Evolutionary conservation across 345 rosid species (phyloP), one percentile per base, ranked within the genome.

Genomic region (Moringa oleifera): DNA sequence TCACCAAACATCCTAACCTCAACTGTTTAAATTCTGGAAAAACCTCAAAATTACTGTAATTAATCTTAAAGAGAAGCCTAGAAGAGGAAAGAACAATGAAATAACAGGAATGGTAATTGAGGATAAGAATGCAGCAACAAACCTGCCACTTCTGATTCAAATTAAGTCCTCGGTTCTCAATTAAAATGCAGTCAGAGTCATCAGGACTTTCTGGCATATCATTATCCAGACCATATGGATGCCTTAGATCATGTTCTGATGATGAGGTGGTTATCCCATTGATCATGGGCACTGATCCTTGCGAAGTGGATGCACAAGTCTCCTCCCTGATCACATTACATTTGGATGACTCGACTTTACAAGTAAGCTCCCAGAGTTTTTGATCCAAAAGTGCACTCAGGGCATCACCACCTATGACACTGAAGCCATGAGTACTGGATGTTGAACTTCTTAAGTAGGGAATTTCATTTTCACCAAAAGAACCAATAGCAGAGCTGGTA

Each of bases 371-470:
- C 61, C 64, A 76, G 64, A 88, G 85, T 77, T 90, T 93, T 68
- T 88, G 74, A 33, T 90, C 97, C 80, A 93, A 67, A 69, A 93
- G 76, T 70, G 49, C 66, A 75, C 83, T 83, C 81, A 82, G 73
- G 60, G 86, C 72, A 74, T 80, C 78, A 24, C 80, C 76, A 22
- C 78, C 84, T 63, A 81, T 71, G 58, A 76, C 68, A 76, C 75
- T 82, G 47, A 71, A 56, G 61, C 73, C 74, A 28, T 81, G 71
- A 57, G 86, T 71, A 33, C 63, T 62, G 36, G 63, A 64, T 28
- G 68, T 25, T 15, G 71, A 71, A 61, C 72, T 71, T 64, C 65
- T 75, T 36, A 63, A 58, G 67, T 66, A 62, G 15, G 63, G 53
- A 55, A 54, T 58, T 55, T 66, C 61, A 62, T 50, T 63, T 18